Conservation (phyloP, 2,329 filamentous ascomycete genomes). For the Hymenoscyphus albidus region DNA sequence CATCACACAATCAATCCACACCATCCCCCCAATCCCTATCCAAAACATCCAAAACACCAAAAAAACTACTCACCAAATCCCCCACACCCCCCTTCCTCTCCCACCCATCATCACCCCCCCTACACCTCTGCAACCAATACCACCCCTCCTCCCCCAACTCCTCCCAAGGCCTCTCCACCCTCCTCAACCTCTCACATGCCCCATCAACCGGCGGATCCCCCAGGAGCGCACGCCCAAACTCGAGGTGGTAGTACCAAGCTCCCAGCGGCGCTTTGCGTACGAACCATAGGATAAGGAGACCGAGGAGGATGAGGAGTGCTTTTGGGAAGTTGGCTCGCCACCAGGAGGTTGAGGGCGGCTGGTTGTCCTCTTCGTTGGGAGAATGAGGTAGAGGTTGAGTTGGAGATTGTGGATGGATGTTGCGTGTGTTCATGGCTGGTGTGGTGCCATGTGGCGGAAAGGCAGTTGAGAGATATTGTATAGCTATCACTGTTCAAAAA, state of each 20-base stretch:
- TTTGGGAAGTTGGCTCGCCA: too few species aligned
- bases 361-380: too few species aligned
- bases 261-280: background rate
- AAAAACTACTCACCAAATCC: constrained; percentile 4
- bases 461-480: too few species aligned
- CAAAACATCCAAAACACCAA: too few species aligned
- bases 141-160: constrained; percentile 6
- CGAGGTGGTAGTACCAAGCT: constrained; percentile 1
- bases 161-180: constrained; percentile 10
- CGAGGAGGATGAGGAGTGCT: background rate
- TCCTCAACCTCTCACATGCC: constrained; percentile 6
- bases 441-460: background rate
- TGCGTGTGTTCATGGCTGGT: background rate
- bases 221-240: constrained; percentile 5
- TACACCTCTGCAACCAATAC: constrained; percentile 10
- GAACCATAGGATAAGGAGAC: background rate
- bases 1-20: too few species aligned
- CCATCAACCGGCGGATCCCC: background rate
- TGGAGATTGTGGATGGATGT: background rate
- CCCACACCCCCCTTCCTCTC: constrained; percentile 10
- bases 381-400: too few species aligned
- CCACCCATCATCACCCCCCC: constrained; percentile 12
- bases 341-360: too few species aligned
- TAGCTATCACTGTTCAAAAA: too few species aligned
- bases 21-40: too few species aligned